A percentile compares a stretch with the other conserved stretches of the same genome.
Evolutionary conservation across 2,329 filamentous ascomycete species (phyloP).

Genomic region (Paecilomyces variotii): DNA sequence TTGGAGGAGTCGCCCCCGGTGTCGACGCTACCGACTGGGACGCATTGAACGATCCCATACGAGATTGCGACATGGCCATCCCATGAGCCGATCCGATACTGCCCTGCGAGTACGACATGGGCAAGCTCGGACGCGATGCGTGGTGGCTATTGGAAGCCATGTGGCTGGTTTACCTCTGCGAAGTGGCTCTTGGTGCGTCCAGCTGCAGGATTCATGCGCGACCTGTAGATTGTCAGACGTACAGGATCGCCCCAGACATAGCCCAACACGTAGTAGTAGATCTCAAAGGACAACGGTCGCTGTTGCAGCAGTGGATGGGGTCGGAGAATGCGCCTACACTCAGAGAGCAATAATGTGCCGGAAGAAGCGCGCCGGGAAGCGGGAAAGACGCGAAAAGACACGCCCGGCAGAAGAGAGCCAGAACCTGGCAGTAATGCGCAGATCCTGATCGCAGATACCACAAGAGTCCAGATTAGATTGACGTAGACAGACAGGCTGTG

Average conservation of each 20-base stretch:
- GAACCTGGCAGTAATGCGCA: neutral
- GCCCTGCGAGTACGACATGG: constrained; percentile 34
- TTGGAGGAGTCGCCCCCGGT: constrained; percentile 38
- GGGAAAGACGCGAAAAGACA: constrained; percentile 17
- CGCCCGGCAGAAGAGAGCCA: constrained; percentile 1
- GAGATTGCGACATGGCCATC: constrained; percentile 30
- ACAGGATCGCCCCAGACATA: constrained; percentile 2
- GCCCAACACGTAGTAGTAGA: neutral
- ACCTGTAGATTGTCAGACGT: constrained; percentile 1
- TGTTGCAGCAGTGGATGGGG: neutral
- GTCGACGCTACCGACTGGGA: constrained; percentile 39
- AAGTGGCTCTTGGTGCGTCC: constrained; percentile 1
- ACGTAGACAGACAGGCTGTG: neutral
- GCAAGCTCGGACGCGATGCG: constrained; percentile 17
- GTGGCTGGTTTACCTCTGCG: constrained; percentile 3
- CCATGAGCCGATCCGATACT: constrained; percentile 31
- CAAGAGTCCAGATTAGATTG: neutral
- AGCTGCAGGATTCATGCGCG: neutral
- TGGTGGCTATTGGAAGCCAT: constrained; percentile 26
- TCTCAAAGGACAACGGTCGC: neutral
- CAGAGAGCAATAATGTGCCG: constrained; percentile 7
- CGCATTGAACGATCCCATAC: constrained; percentile 35
- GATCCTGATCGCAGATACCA: neutral
- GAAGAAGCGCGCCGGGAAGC: constrained; percentile 18
- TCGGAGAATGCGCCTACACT: neutral